phyloP scores from a whole-genome alignment of 768 basidiomycete species.

The Leucocoprinus sp. region DNA sequence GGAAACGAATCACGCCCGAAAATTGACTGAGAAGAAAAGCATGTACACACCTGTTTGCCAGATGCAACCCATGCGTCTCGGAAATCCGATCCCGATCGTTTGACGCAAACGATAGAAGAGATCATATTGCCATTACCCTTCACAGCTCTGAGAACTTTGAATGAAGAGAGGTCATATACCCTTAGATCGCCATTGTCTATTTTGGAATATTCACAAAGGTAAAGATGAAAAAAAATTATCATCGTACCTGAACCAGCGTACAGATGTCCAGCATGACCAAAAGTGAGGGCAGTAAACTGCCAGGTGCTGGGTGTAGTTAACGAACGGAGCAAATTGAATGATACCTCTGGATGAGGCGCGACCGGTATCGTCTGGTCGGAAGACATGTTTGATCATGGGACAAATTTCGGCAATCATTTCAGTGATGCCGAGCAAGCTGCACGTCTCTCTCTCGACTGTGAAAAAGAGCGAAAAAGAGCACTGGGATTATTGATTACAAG shows the following conservation, averaged over 20 bases:
- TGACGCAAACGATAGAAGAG: slow-evolving; percentile 49
- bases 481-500: background rate
- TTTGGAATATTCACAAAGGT: background rate
- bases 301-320: slow-evolving; percentile 9
- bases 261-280: slow-evolving; percentile 39
- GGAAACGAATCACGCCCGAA: background rate
- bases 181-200: slow-evolving; percentile 66
- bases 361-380: background rate
- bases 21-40: too few relatives aligned
- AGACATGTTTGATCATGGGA: background rate
- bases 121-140: slow-evolving; percentile 49
- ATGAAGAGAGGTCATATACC: slow-evolving; percentile 51
- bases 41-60: slow-evolving; percentile 42
- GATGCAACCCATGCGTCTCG: slow-evolving; percentile 59
- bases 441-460: too few relatives aligned
- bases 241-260: slow-evolving; percentile 56
- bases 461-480: too few relatives aligned
- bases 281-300: slow-evolving; percentile 42
- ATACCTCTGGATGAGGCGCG: slow-evolving; percentile 3
- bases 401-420: background rate
- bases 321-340: slow-evolving; percentile 3
- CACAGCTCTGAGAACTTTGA: slow-evolving; percentile 57
- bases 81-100: slow-evolving; percentile 30
- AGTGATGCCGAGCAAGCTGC: too few relatives aligned
- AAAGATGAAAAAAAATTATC: slow-evolving; percentile 7